Base-by-base conservation (phyloP, 148 eudicot species). In the Diospyros lotus region DNA sequence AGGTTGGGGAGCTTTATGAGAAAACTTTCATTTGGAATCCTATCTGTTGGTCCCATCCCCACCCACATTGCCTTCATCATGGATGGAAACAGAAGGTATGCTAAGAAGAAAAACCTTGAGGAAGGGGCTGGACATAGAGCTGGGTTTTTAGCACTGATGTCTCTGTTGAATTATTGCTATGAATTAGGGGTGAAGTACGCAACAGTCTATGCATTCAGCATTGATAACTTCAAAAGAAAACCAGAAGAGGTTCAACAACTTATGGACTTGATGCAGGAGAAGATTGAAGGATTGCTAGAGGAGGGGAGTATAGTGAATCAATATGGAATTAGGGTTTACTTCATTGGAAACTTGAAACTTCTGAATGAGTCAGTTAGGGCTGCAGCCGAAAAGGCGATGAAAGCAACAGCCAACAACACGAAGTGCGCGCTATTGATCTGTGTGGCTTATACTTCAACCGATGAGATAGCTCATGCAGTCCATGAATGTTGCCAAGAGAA, bases 61-160 rank as follows among this genome's bases (percentile, higher is more conserved):
- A 61, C 61, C 42, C 85, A 85, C 55, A 69, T 82, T n/a, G 85
- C 88, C 9, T 82, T 85, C 13, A 80, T 85, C 61, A 85, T 85
- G 88, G 88, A 85, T 51, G 88, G 88, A 56, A 85, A 85, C 77
- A 73, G 88, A 52, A 82, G 85, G 69, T 82, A 80, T 56, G 85
- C 88, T 1, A 82, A 80, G 78, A 85, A 70, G 78, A 75, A 76
- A 42, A 82, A 82, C 18, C 64, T 82, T 18, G 79, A 75, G 50
- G 70, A 68, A 58, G 75, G 60, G 55, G 74, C 71, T 41, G 82
- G 88, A 46, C 76, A 85, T 15, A 80, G 75, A 58, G 75, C 77
- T 38, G 84, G 88, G 4, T 80, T 75, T 73, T 51, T 64, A 39
- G 14, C 85, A 18, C 82, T 85, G 4, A 72, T 82, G 78, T 69